These are phyloP conservation scores for Mortierella sp. DNA, from an alignment of 371 early-diverging fungal genomes.

Conservation along the genomic window DNA sequence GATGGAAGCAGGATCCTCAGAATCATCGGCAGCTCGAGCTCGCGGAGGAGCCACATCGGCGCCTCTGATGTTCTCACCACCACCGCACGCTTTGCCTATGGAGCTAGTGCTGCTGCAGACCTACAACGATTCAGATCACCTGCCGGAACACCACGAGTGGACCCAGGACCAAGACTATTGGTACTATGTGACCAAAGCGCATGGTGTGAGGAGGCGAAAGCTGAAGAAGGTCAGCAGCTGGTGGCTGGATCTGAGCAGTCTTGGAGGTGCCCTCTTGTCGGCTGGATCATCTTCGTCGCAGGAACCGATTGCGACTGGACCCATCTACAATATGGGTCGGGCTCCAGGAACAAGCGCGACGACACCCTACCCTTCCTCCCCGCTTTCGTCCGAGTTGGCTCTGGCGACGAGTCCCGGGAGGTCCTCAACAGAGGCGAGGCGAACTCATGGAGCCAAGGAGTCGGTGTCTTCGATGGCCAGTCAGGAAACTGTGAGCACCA, in stretches of 20 bases:
- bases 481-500: constrained; percentile 13
- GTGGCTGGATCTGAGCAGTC: constrained; percentile 51
- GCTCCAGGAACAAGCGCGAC: constrained; percentile 9
- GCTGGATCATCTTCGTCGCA: constrained; percentile 26
- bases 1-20: constrained; percentile 23
- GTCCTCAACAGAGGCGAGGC: neutral
- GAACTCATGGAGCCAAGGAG: constrained; percentile 24
- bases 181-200: constrained; percentile 55
- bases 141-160: constrained; percentile 56
- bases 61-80: constrained; percentile 26
- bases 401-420: too few relatives aligned
- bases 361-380: constrained; percentile 24
- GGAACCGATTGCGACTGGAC: constrained; percentile 49
- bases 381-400: constrained; percentile 40
- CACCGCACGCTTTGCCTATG: constrained; percentile 53
- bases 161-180: constrained; percentile 51
- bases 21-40: neutral
- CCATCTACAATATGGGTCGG: constrained; percentile 46
- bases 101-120: constrained; percentile 54
- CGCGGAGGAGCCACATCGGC: neutral
- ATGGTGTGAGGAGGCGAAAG: constrained; percentile 51
- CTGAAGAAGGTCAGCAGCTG: constrained; percentile 56
- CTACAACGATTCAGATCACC: constrained; percentile 54
- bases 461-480: constrained; percentile 21
- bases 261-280: constrained; percentile 29